Conservation (phyloP, 495 filamentous ascomycete genomes). For the Lasiosphaeria ovina region DNA sequence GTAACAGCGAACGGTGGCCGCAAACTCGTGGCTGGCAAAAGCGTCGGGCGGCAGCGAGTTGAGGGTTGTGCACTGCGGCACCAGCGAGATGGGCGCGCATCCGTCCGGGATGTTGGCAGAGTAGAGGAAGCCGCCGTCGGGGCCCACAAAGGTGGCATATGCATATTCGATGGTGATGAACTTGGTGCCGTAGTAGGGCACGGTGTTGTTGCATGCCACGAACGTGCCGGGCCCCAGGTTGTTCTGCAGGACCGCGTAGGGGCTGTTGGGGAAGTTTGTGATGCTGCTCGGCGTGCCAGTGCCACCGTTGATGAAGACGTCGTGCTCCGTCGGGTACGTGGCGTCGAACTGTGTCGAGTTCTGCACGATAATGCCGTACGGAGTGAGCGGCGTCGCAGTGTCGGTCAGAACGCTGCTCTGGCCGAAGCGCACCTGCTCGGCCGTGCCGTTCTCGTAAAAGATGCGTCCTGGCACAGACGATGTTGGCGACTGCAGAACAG, state of each 20-base stretch:
- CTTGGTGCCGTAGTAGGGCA: constrained; percentile 24
- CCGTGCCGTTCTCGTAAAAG: constrained; percentile 40
- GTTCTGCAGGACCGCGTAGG: constrained; percentile 17
- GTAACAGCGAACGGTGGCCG: constrained; percentile 23
- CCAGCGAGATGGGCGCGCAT: constrained; percentile 26
- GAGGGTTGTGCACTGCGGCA: constrained; percentile 29
- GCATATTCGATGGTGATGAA: constrained; percentile 25
- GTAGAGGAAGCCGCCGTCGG: constrained; percentile 7
- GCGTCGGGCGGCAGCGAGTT: constrained; percentile 23
- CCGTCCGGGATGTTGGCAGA: constrained; percentile 6
- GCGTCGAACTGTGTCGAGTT: constrained; percentile 14
- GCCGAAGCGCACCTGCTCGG: constrained; percentile 16
- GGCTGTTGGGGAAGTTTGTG: constrained; percentile 12
- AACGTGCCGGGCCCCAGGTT: constrained; percentile 21
- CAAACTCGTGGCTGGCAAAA: constrained; percentile 29
- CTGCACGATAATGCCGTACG: constrained; percentile 27
- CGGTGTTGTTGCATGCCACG: constrained; percentile 27
- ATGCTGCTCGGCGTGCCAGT: constrained; percentile 19
- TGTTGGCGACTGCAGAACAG: constrained; percentile 1
- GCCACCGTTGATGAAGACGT: constrained; percentile 26
- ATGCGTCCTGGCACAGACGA: constrained; percentile 18
- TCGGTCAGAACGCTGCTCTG: constrained; percentile 31
- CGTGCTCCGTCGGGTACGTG: constrained; percentile 21
- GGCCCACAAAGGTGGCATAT: constrained; percentile 15
- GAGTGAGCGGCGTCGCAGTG: constrained; percentile 31